phyloP scores from a whole-genome alignment of 2,329 filamentous ascomycete genomes.

The Scytalidium sp. region DNA sequence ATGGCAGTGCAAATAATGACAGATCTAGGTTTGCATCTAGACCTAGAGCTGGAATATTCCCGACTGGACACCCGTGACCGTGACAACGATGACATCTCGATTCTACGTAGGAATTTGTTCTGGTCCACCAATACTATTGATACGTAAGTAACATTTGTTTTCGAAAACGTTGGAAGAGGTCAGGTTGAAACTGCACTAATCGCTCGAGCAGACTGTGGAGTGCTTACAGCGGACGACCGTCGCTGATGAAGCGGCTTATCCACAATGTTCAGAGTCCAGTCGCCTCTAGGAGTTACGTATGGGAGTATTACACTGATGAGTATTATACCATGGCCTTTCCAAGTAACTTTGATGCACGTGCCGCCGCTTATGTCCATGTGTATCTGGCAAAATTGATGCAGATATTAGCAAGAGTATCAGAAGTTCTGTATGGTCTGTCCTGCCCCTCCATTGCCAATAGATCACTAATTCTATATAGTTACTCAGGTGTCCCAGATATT shows the following conservation, averaged over 20 bases:
- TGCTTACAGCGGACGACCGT: background rate
- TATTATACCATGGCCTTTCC: background rate
- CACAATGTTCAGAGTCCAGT: background rate
- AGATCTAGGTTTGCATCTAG: slow-evolving; percentile 10
- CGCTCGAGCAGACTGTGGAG: background rate
- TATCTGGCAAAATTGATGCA: background rate
- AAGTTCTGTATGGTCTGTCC: background rate
- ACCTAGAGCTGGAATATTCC: background rate
- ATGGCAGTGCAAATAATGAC: slow-evolving; percentile 8
- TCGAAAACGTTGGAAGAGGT: background rate
- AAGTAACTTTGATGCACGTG: background rate
- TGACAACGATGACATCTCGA: background rate
- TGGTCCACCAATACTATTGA: background rate
- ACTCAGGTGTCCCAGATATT: background rate
- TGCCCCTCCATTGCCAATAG: background rate
- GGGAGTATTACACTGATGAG: background rate
- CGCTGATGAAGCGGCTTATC: background rate
- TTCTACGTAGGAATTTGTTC: background rate
- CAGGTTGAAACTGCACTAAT: background rate
- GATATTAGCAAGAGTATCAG: background rate
- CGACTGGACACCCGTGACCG: background rate
- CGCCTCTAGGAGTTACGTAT: background rate
- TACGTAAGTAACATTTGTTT: background rate
- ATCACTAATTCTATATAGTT: background rate
- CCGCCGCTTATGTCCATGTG: background rate